phyloP scores from a whole-genome alignment of 164 flowering plant genomes.

The Magnolia officinalis region DNA sequence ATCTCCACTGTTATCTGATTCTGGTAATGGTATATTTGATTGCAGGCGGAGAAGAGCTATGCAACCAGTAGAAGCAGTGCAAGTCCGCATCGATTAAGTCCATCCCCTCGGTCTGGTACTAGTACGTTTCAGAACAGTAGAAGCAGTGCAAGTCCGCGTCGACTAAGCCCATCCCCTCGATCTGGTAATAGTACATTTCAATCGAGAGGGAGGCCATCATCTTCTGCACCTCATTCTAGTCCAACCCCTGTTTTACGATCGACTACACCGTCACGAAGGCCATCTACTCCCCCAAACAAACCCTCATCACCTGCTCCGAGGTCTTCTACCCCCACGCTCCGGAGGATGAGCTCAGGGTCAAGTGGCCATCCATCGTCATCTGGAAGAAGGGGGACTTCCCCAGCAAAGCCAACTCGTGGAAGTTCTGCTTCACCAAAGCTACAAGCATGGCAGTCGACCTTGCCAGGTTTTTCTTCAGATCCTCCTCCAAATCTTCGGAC shows the following conservation, averaged over 20 bases:
- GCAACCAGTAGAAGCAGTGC: constrained; percentile 76
- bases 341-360: constrained; percentile 68
- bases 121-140: constrained; percentile 49
- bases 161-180: constrained; percentile 77
- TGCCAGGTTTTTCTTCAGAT: constrained; percentile 88
- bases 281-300: constrained; percentile 74
- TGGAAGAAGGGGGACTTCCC: constrained; percentile 66
- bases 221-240: constrained; percentile 68
- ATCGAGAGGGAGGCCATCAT: constrained; percentile 68
- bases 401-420: constrained; percentile 63
- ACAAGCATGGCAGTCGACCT: constrained; percentile 76
- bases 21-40: background rate
- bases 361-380: constrained; percentile 35
- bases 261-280: constrained; percentile 58
- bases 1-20: background rate
- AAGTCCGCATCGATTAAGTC: constrained; percentile 85
- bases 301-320: constrained; percentile 56
- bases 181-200: constrained; percentile 40
- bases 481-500: constrained; percentile 97
- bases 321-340: constrained; percentile 68
- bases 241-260: constrained; percentile 41
- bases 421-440: constrained; percentile 88
- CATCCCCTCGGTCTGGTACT: constrained; percentile 71
- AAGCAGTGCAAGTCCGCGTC: constrained; percentile 87
- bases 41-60: constrained; percentile 74